Evolutionary conservation across 2,329 filamentous ascomycete species (phyloP).

Genomic region (Talaromyces sp.): DNA sequence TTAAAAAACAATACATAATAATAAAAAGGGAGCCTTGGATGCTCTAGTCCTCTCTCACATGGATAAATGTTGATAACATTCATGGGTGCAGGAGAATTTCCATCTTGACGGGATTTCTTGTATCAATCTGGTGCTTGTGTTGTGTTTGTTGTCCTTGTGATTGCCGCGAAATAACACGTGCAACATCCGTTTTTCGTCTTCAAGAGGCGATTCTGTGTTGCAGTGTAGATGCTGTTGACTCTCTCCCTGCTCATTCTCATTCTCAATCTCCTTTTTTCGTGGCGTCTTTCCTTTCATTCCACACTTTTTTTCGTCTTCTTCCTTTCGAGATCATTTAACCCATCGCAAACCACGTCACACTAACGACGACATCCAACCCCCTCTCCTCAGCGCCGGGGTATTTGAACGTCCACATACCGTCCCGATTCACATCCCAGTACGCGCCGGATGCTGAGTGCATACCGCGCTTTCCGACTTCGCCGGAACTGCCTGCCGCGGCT

Average conservation of each 20-base stretch:
- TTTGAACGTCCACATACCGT: constrained; percentile 51
- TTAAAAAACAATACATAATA: not conserved
- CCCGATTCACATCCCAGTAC: constrained; percentile 49
- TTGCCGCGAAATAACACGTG: not conserved
- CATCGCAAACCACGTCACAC: constrained; percentile 45
- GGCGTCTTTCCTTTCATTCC: not conserved
- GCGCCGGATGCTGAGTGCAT: constrained; percentile 49
- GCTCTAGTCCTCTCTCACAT: not conserved
- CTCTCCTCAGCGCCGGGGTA: constrained; percentile 44
- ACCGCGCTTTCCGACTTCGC: constrained; percentile 73
- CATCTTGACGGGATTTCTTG: constrained; percentile 9
- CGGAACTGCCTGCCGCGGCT: constrained; percentile 49
- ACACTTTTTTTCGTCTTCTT: not conserved
- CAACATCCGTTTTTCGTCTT: not conserved
- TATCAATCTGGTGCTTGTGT: constrained; percentile 6
- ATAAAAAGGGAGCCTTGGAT: not conserved
- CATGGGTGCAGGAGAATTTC: constrained; percentile 1
- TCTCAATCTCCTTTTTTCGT: not conserved
- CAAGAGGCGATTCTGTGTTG: not conserved
- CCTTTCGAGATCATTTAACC: constrained; percentile 17
- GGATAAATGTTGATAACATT: constrained; percentile 9
- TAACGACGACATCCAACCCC: constrained; percentile 46
- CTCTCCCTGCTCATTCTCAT: not conserved
- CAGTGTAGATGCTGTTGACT: not conserved
- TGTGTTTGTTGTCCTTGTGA: not conserved